phyloP scores from a whole-genome alignment of 345 rosid genomes.

The Salix arbutifolia region DNA sequence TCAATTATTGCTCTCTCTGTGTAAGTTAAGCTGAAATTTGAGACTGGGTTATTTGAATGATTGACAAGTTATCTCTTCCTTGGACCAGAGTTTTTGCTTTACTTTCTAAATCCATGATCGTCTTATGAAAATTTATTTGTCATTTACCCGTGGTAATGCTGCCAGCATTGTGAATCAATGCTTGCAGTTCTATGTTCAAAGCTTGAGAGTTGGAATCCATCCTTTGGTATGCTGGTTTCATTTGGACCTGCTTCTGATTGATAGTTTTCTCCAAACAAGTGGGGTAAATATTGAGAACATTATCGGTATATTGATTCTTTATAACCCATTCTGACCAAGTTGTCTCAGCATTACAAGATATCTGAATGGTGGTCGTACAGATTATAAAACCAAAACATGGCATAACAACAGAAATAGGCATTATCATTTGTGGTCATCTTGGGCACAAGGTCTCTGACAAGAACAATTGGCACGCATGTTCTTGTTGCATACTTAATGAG shows the following conservation, averaged over 20 bases:
- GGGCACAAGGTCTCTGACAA: not conserved
- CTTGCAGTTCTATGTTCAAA: not conserved
- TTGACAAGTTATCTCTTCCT: not conserved
- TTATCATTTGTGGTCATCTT: not conserved
- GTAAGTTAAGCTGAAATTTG: not conserved
- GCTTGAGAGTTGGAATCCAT: not conserved
- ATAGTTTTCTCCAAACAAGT: not conserved
- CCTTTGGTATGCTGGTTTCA: not conserved
- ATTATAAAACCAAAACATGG: not conserved
- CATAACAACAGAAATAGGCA: not conserved
- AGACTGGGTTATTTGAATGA: not conserved
- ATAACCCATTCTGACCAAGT: not conserved
- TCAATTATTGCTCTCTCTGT: not conserved
- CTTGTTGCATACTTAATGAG: not conserved
- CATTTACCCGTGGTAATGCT: not conserved
- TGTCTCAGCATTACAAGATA: not conserved
- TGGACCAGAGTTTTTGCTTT: not conserved
- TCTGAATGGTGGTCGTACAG: not conserved
- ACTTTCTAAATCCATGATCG: not conserved
- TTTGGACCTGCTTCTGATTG: not conserved
- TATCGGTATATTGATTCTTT: not conserved
- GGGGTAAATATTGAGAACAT: not conserved
- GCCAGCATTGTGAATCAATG: not conserved
- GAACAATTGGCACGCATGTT: not conserved
- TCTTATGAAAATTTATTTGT: too few species aligned